Percentiles rank a stretch among this genome's conserved stretches.
Evolutionary conservation across 805 yeast species (phyloP).

Genomic region (Hanseniaspora meyeri): DNA sequence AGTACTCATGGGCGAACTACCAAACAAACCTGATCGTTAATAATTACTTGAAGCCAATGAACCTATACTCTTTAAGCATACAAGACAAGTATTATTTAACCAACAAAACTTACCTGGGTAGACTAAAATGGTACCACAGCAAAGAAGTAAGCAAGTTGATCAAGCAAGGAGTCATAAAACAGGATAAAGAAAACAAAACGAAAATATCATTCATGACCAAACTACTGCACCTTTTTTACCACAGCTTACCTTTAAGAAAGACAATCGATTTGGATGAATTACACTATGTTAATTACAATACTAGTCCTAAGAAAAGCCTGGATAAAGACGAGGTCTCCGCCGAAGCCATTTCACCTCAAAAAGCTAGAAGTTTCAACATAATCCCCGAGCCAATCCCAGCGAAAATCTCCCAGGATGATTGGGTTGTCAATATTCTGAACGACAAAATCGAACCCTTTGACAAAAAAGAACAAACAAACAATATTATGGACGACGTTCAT

Average conservation of each 20-base stretch:
- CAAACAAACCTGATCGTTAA: conserved; percentile 20
- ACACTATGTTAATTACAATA: neutral
- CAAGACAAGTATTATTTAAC: conserved; percentile 17
- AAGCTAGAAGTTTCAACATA: neutral
- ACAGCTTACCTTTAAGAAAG: conserved; percentile 23
- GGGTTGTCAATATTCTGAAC: neutral
- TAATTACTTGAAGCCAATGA: conserved; percentile 20
- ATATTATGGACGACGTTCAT: neutral
- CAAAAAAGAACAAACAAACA: neutral
- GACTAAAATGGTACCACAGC: conserved; percentile 27
- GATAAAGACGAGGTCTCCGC: neutral
- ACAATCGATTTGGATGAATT: conserved; percentile 26
- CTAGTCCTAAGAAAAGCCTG: no score
- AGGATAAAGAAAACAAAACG: neutral
- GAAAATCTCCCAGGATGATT: neutral
- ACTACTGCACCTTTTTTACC: conserved; percentile 14
- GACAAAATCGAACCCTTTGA: neutral
- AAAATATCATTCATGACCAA: conserved; percentile 19
- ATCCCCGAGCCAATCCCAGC: neutral
- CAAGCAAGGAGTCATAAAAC: conserved; percentile 12
- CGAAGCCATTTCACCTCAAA: neutral
- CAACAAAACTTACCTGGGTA: conserved; percentile 20
- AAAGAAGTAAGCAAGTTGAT: conserved; percentile 20
- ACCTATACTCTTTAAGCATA: conserved; percentile 20
- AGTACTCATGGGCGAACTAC: conserved; percentile 30